Percentiles rank a stretch among this genome's conserved stretches.
Conservation (phyloP, 495 filamentous ascomycete species). For the Hypoxylon trugodes region DNA sequence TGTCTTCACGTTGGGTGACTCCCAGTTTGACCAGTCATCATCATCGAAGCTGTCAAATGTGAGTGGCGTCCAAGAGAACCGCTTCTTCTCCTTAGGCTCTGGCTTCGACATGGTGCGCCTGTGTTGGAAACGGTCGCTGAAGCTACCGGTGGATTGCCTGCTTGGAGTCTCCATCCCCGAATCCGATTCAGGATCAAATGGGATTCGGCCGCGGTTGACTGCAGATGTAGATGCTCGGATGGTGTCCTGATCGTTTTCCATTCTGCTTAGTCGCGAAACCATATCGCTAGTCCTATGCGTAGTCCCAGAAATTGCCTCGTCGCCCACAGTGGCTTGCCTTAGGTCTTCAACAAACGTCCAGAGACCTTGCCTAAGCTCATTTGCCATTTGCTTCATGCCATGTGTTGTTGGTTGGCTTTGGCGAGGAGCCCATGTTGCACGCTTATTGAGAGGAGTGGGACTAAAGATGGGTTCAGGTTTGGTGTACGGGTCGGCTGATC, state of each 20-base stretch:
- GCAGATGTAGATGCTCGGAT: constrained; percentile 46
- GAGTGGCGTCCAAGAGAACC: constrained; percentile 58
- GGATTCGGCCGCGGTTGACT: constrained; percentile 42
- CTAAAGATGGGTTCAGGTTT: constrained; percentile 30
- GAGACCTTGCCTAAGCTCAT: constrained; percentile 87
- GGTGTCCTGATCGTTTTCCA: constrained; percentile 48
- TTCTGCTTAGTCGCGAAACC: constrained; percentile 36
- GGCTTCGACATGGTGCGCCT: constrained; percentile 32
- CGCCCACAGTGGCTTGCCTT: constrained; percentile 91
- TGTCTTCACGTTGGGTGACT: constrained; percentile 60
- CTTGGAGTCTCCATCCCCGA: constrained; percentile 27
- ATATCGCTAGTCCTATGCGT: constrained; percentile 44
- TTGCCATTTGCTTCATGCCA: constrained; percentile 81
- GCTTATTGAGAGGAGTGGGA: constrained; percentile 49
- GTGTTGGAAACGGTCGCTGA: constrained; percentile 40
- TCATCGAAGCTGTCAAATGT: constrained; percentile 65
- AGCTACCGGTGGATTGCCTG: constrained; percentile 36
- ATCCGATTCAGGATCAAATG: constrained; percentile 33
- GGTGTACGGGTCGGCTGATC: constrained; percentile 39
- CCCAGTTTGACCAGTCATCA: constrained; percentile 78
- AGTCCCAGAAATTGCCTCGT: constrained; percentile 74
- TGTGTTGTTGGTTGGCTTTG: constrained; percentile 45
- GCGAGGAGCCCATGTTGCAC: constrained; percentile 58
- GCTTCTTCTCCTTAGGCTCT: constrained; percentile 47
- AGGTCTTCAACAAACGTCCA: constrained; percentile 98